These are phyloP conservation scores for Lecanicillium sp. DNA, from an alignment of 2,329 filamentous ascomycete species.

Conservation along the genomic window DNA sequence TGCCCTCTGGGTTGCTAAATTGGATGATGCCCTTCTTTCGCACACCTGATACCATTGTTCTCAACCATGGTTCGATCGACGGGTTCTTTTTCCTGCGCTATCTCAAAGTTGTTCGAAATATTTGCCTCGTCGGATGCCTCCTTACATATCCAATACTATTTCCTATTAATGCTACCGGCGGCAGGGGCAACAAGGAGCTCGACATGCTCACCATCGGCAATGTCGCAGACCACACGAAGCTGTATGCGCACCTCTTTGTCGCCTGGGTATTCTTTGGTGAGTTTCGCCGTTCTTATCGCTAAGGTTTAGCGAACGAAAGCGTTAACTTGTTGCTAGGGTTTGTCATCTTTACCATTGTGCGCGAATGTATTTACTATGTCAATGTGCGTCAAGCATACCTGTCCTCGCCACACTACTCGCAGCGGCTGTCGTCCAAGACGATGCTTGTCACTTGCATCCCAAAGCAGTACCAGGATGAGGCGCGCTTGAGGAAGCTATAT, in stretches of 20 bases:
- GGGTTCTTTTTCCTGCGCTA: conserved; percentile 84
- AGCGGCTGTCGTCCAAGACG: conserved; percentile 80
- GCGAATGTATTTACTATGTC: conserved; percentile 87
- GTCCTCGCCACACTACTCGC: conserved; percentile 74
- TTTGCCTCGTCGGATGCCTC: conserved; percentile 74
- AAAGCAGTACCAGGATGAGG: conserved; percentile 64
- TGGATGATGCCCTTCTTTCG: conserved; percentile 63
- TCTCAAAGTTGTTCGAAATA: conserved; percentile 60
- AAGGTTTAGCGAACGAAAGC: too few relatives aligned
- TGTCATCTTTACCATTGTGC: conserved; percentile 78
- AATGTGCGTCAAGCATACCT: conserved; percentile 91
- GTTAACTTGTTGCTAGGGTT: conserved; percentile 48
- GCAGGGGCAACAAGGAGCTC: conserved; percentile 55
- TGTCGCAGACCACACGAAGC: conserved; percentile 49
- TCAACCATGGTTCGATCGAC: conserved; percentile 89
- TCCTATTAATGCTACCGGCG: conserved; percentile 81
- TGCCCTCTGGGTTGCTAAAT: conserved; percentile 55
- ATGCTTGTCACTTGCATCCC: conserved; percentile 91
- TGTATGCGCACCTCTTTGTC: conserved; percentile 75
- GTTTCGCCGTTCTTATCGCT: neutral
- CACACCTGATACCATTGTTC: conserved; percentile 66
- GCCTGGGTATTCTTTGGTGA: conserved; percentile 66
- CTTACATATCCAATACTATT: conserved; percentile 84
- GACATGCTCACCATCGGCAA: conserved; percentile 77
- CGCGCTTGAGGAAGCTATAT: conserved; percentile 72